Conservation (phyloP, 1,284 basidiomycete species). For the Rugosomyces carneus region DNA sequence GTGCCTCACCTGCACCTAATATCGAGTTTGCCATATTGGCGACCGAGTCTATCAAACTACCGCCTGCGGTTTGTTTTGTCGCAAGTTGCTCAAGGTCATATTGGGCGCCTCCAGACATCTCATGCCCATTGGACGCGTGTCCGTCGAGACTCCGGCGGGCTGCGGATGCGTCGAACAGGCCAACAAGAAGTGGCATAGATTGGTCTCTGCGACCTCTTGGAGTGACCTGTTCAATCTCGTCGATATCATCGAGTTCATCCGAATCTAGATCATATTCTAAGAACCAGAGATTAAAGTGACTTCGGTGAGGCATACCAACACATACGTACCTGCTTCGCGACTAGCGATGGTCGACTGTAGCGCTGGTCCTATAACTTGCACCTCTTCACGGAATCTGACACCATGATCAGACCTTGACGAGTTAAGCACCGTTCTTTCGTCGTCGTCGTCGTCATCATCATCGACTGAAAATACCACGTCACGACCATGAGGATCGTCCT, state of each 20-base stretch:
- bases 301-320: constrained; percentile 12
- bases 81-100: constrained; percentile 64
- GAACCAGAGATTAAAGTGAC: constrained; percentile 2
- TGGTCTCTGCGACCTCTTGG: constrained; percentile 41
- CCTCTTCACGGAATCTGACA: constrained; percentile 62
- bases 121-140: constrained; percentile 28
- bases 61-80: constrained; percentile 63
- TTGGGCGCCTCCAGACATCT: constrained; percentile 30
- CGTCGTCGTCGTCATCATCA: constrained; percentile 41
- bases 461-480: constrained; percentile 38
- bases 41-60: constrained; percentile 77
- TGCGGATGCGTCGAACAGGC: constrained; percentile 59
- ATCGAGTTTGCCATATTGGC: constrained; percentile 98
- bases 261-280: constrained; percentile 73
- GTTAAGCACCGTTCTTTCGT: constrained; percentile 25
- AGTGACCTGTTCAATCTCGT: constrained; percentile 30
- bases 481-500: constrained; percentile 15
- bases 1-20: constrained; percentile 77
- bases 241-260: constrained; percentile 62
- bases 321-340: constrained; percentile 67
- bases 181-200: constrained; percentile 69
- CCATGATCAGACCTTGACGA: constrained; percentile 28
- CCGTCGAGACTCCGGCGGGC: constrained; percentile 48
- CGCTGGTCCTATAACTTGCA: constrained; percentile 60
- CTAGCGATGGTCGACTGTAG: constrained; percentile 65